Percentiles rank a stretch among this genome's conserved stretches.
Conservation (phyloP, 2,329 filamentous ascomycete genomes). For the Ilyonectria sp. region DNA sequence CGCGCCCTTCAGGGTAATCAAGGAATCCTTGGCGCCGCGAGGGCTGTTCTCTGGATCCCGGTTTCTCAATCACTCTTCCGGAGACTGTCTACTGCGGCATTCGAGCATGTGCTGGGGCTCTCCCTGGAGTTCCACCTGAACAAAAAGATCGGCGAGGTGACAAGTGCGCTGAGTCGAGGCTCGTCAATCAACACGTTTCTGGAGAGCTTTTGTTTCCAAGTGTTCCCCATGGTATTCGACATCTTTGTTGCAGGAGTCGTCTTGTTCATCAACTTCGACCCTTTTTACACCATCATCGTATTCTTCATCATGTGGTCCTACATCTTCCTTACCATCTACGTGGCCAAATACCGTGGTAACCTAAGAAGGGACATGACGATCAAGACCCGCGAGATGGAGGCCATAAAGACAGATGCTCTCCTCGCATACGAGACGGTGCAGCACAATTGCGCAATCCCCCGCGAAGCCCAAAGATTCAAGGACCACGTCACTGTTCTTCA, state of each 20-base stretch:
- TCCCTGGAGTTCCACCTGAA: slow-evolving; percentile 67
- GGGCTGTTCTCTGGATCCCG: slow-evolving; percentile 64
- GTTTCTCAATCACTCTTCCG: slow-evolving; percentile 62
- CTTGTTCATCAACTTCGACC: slow-evolving; percentile 62
- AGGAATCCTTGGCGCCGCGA: slow-evolving; percentile 58
- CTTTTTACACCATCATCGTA: slow-evolving; percentile 64
- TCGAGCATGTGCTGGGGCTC: slow-evolving; percentile 62
- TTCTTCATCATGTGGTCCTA: slow-evolving; percentile 65
- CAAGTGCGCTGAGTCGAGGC: slow-evolving; percentile 64
- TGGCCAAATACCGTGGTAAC: slow-evolving; percentile 62
- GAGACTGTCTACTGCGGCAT: slow-evolving; percentile 60
- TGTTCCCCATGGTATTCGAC: slow-evolving; percentile 66
- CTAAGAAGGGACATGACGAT: slow-evolving; percentile 61
- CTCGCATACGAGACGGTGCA: slow-evolving; percentile 72
- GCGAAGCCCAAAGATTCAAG: slow-evolving; percentile 71
- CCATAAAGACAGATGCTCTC: slow-evolving; percentile 64
- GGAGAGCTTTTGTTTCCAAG: slow-evolving; percentile 64
- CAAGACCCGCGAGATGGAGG: slow-evolving; percentile 64
- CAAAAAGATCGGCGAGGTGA: slow-evolving; percentile 67
- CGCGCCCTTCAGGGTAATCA: slow-evolving; percentile 63
- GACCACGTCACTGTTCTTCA: slow-evolving; percentile 69
- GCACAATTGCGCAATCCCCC: slow-evolving; percentile 74
- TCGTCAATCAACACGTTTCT: slow-evolving; percentile 65
- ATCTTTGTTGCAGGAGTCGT: slow-evolving; percentile 64
- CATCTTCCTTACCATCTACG: slow-evolving; percentile 66